Conservation (phyloP, 2,329 filamentous ascomycete genomes). For the Ophiostoma quercus region DNA sequence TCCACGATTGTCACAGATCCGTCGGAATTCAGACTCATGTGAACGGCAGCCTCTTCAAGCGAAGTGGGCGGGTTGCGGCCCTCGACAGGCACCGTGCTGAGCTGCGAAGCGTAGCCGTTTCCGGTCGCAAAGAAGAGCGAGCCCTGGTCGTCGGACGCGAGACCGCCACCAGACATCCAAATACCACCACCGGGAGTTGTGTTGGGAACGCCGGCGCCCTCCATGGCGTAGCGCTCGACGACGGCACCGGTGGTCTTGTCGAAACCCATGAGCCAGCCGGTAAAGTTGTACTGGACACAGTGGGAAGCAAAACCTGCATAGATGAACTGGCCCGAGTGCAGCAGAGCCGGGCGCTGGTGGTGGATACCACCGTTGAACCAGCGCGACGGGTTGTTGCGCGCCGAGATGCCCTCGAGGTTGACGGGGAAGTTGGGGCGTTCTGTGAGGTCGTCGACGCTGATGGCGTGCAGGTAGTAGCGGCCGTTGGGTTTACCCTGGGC, state of each 20-base stretch:
- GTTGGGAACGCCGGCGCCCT: conserved; percentile 40
- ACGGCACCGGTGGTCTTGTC: conserved; percentile 42
- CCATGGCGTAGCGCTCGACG: conserved; percentile 41
- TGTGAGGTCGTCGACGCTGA: conserved; percentile 42
- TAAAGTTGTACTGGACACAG: conserved; percentile 48
- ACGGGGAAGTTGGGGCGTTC: conserved; percentile 41
- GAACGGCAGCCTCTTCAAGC: conserved; percentile 46
- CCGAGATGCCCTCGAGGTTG: conserved; percentile 40
- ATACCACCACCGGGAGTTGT: conserved; percentile 40
- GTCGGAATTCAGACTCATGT: conserved; percentile 43
- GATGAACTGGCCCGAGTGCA: conserved; percentile 43
- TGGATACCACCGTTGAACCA: conserved; percentile 46
- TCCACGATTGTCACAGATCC: conserved; percentile 42
- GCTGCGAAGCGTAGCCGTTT: conserved; percentile 46
- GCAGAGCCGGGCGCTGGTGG: conserved; percentile 43
- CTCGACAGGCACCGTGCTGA: conserved; percentile 40
- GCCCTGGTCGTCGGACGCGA: conserved; percentile 43
- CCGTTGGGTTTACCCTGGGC: conserved; percentile 40
- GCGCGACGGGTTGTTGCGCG: conserved; percentile 43
- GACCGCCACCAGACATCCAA: conserved; percentile 47
- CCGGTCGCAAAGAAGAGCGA: conserved; percentile 46
- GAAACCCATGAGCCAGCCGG: conserved; percentile 46
- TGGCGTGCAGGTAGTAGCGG: conserved; percentile 43
- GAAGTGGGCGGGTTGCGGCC: conserved; percentile 42
- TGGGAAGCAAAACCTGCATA: conserved; percentile 49